phyloP scores from a whole-genome alignment of 331 rosid genomes.

The Saraca asoca region DNA sequence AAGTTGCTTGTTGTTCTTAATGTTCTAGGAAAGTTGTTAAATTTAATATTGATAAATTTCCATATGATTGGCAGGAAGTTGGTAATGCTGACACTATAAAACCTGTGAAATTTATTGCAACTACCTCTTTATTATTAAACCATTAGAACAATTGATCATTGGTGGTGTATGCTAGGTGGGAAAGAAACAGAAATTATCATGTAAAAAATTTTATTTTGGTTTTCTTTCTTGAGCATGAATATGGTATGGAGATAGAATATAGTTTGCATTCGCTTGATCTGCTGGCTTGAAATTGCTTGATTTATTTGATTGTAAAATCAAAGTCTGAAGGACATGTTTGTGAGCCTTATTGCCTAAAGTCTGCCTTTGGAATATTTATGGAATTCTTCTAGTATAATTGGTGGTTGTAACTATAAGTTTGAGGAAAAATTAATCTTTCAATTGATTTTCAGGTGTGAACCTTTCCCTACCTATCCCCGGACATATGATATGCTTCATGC shows the following conservation, averaged over 20 bases:
- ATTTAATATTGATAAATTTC: constrained; percentile 26
- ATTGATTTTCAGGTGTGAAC: constrained; percentile 78
- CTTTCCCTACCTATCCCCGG: constrained; percentile 96
- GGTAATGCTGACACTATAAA: constrained; percentile 3
- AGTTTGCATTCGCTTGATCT: constrained; percentile 24
- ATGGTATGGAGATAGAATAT: constrained; percentile 19
- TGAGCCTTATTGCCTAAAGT: not conserved
- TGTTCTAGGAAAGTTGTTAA: constrained; percentile 21
- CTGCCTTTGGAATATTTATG: not conserved
- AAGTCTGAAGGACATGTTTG: constrained; percentile 18
- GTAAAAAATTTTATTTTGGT: not conserved
- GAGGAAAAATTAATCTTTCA: constrained; percentile 12
- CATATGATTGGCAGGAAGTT: not conserved
- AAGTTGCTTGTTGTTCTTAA: constrained; percentile 39
- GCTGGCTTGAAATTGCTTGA: constrained; percentile 18
- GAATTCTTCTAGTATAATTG: constrained; percentile 9
- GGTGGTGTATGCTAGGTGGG: constrained; percentile 19
- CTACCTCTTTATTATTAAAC: constrained; percentile 3
- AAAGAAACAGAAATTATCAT: not conserved
- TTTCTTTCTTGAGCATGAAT: constrained; percentile 22
- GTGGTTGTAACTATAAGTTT: constrained; percentile 2
- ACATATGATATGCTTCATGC: constrained; percentile 95
- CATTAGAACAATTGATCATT: constrained; percentile 4
- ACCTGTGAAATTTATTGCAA: not conserved
- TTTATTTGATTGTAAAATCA: constrained; percentile 26